Evolutionary conservation across 148 eudicot genomes (phyloP).

Genomic region (Dysphania ambrosioides): DNA sequence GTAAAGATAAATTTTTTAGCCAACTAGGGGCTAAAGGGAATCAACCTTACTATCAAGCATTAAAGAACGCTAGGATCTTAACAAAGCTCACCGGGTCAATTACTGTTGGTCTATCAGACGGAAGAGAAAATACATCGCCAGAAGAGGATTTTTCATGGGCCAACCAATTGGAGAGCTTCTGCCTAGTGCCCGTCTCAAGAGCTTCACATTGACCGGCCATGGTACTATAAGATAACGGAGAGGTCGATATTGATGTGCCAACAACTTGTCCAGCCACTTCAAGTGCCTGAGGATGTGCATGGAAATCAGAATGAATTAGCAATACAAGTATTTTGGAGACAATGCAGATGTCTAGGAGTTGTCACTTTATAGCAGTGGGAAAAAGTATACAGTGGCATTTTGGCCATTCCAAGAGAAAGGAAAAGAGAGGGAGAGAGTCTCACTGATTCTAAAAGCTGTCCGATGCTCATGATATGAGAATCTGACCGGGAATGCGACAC

Average conservation of each 20-base stretch:
- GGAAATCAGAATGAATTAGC: not conserved
- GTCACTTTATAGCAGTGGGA: too few relatives aligned
- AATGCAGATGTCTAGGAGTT: not conserved
- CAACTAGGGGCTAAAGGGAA: not conserved
- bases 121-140: constrained; percentile 22
- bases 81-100: constrained; percentile 39
- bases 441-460: constrained; percentile 94
- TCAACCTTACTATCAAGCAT: not conserved
- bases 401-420: not conserved
- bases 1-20: not conserved
- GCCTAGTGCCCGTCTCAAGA: constrained; percentile 68
- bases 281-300: constrained; percentile 58
- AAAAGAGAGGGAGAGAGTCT: constrained; percentile 7
- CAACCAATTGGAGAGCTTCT: constrained; percentile 85
- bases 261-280: constrained; percentile 97
- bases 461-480: constrained; percentile 74
- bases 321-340: not conserved
- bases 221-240: constrained; percentile 78
- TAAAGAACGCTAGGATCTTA: not conserved
- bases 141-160: constrained; percentile 35
- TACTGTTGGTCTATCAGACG: constrained; percentile 31
- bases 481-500: constrained; percentile 46
- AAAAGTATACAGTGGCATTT: not conserved
- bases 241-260: constrained; percentile 72
- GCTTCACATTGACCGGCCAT: constrained; percentile 92